Conservation (phyloP, 1,284 basidiomycete species). For the Bjerkandera adusta region DNA sequence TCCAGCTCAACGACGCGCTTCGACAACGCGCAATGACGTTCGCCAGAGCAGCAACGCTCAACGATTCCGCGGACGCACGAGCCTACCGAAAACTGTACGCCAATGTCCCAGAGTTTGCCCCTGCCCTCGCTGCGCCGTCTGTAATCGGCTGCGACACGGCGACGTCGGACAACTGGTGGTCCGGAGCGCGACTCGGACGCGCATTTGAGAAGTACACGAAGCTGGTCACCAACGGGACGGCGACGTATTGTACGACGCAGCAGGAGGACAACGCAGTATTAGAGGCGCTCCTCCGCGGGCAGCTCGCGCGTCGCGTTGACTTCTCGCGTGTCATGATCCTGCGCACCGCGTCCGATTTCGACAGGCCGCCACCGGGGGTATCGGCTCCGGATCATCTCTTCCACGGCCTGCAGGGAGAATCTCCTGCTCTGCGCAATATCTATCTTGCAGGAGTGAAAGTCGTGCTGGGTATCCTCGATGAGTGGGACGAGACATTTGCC, state of each 20-base stretch:
- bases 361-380: slow-evolving; percentile 35
- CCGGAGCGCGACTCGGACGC: slow-evolving; percentile 37
- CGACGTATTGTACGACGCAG: slow-evolving; percentile 40
- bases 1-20: slow-evolving; percentile 46
- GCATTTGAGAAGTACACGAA: slow-evolving; percentile 41
- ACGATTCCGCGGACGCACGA: slow-evolving; percentile 33
- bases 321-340: slow-evolving; percentile 44
- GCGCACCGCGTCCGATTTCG: slow-evolving; percentile 45
- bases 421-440: slow-evolving; percentile 27
- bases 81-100: slow-evolving; percentile 36
- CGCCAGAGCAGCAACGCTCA: slow-evolving; percentile 35
- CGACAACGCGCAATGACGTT: slow-evolving; percentile 35
- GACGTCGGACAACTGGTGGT: slow-evolving; percentile 45
- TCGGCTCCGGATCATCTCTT: slow-evolving; percentile 24
- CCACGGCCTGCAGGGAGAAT: slow-evolving; percentile 21
- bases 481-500: slow-evolving; percentile 27
- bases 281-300: slow-evolving; percentile 40
- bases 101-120: slow-evolving; percentile 19
- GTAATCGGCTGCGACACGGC: slow-evolving; percentile 37
- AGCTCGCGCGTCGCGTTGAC: slow-evolving; percentile 37
- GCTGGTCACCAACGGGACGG: slow-evolving; percentile 38
- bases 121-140: slow-evolving; percentile 33
- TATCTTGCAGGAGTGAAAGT: slow-evolving; percentile 30
- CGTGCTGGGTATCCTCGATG: slow-evolving; percentile 28
- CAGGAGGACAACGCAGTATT: slow-evolving; percentile 51